Percentiles rank a stretch among this genome's conserved stretches.
These are phyloP conservation scores for Thraustotheca clavata DNA, from an alignment of 352 stramenopile genomes.

Conservation along the genomic window DNA sequence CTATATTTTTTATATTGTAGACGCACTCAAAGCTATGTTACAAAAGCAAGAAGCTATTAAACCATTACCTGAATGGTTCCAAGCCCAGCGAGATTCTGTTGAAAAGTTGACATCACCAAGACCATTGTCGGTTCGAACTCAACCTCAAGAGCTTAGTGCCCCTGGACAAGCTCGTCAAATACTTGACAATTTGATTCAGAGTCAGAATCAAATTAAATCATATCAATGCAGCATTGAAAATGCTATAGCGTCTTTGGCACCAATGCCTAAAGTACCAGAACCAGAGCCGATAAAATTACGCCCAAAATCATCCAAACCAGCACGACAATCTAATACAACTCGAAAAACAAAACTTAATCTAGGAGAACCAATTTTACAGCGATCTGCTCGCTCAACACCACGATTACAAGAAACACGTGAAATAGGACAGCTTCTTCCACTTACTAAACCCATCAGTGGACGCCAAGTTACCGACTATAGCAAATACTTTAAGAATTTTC, in stretches of 20 bases:
- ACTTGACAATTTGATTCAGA: neutral
- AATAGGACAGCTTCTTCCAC: neutral
- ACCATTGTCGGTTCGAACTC: neutral
- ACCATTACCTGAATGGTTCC: neutral
- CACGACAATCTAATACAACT: neutral
- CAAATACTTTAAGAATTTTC: constrained; percentile 55
- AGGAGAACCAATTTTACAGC: neutral
- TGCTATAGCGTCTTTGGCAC: neutral
- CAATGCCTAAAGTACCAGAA: neutral
- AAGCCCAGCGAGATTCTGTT: constrained; percentile 6
- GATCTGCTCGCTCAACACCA: neutral
- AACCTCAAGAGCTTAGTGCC: neutral
- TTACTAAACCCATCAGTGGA: neutral
- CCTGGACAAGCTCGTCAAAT: neutral
- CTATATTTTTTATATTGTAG: neutral
- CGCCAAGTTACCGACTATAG: constrained; percentile 34
- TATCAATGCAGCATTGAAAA: constrained; percentile 4
- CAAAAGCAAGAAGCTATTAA: constrained; percentile 3
- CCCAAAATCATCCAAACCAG: neutral
- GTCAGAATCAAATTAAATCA: neutral
- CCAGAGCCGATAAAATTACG: neutral
- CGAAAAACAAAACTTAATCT: neutral
- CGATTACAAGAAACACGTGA: neutral
- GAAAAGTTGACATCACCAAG: constrained; percentile 17
- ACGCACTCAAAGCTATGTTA: neutral